Evolutionary conservation across 768 basidiomycete species (phyloP).

Genomic region (Tulasnella sp.): DNA sequence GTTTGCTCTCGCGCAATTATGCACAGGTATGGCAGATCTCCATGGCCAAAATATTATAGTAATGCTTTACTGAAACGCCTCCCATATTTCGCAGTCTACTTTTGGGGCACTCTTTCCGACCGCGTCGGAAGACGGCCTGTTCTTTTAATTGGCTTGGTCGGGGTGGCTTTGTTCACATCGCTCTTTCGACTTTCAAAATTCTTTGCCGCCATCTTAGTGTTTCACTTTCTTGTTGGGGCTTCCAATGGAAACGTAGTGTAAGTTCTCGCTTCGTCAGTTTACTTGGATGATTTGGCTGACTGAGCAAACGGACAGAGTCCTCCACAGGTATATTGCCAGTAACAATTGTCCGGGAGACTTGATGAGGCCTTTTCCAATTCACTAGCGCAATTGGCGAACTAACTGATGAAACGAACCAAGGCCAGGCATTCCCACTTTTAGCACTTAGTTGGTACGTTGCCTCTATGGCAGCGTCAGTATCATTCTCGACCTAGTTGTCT

Average conservation of each 20-base stretch:
- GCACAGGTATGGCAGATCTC: conserved; percentile 16
- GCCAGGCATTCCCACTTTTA: conserved; percentile 23
- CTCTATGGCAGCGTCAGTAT: conserved; percentile 21
- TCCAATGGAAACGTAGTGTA: conserved; percentile 22
- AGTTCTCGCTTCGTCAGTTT: neutral
- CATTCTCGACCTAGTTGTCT: neutral
- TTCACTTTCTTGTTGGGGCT: conserved; percentile 18
- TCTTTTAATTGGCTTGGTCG: conserved; percentile 16
- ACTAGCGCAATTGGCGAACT: conserved; percentile 19
- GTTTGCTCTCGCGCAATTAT: conserved; percentile 32
- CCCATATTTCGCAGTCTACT: neutral
- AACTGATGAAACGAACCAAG: conserved; percentile 25
- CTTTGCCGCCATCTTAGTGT: conserved; percentile 19
- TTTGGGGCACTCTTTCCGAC: conserved; percentile 33
- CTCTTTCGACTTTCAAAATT: conserved; percentile 20
- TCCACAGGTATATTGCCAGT: conserved; percentile 16
- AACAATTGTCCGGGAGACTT: neutral
- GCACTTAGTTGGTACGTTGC: conserved; percentile 20
- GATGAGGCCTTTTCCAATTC: neutral
- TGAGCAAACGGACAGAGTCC: conserved; percentile 16
- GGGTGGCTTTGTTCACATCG: conserved; percentile 27
- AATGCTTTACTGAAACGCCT: neutral
- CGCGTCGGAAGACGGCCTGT: conserved; percentile 20
- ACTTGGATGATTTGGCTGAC: neutral
- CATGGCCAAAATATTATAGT: neutral